Evolutionary conservation across 2,329 filamentous ascomycete genomes (phyloP), one percentile per base, ranked within the genome.

Genomic region (Tothia fuscella): DNA sequence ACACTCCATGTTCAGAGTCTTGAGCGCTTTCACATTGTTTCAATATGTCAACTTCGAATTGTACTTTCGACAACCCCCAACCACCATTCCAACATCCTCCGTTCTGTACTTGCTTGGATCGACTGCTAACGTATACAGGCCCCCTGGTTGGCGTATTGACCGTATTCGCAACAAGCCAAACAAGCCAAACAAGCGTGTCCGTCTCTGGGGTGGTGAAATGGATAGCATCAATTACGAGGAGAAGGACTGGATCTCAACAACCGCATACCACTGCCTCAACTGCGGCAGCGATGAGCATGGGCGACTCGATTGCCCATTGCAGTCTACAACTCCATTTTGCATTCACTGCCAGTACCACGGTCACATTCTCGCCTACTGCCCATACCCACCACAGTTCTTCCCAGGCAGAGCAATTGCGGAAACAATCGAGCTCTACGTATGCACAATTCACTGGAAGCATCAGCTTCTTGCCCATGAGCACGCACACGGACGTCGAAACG

Each of bases 311-410:
- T 37, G 35, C 14, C 35, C 35, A 10, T 6, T n/a, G n/a, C n/a
- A n/a, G n/a, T n/a, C n/a, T n/a, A n/a, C 21, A 12, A 28, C 20
- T 28, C 12, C 35, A 26, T 16, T 16, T 25, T 37, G 35, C 6
- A 37, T 37, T 21, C 22, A 19, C 10, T 37, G 35, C 14, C 13
- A 14, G n/a, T 9, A 25, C 22, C 3, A 19, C 14, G 35, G 20
- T 28, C 35, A 37, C 28, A n/a, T 37, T 25, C 21, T 37, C 10
- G 35, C 22, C 17, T 21, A n/a, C 25, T 37, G 35, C 22, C 35
- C 35, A 26, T 16, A 37, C 28, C 35, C 35, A 10, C 25, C 28
- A 12, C 35, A 37, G n/a, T 25, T 25, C 12, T 6, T 37, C 13
- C 35, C 21, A 9, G 16, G 6, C 7, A 21, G 35, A 7, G 28